Conservation (phyloP, 495 filamentous ascomycete genomes). For the Xylaria castorea region DNA sequence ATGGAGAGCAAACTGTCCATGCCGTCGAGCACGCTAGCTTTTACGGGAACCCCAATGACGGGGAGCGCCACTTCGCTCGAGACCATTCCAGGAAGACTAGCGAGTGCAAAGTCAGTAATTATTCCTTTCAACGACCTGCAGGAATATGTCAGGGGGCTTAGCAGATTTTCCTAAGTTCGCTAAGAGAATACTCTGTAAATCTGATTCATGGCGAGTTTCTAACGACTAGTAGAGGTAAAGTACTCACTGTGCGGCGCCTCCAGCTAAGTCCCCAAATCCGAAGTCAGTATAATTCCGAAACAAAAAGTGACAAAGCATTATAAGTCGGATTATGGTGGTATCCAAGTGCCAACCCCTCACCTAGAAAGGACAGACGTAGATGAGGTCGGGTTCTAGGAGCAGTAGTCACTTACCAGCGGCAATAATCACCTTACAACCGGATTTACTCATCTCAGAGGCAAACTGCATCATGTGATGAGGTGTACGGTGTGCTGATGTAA, state of each 20-base stretch:
- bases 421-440: constrained; percentile 88
- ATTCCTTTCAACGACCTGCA: not conserved
- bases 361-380: not conserved
- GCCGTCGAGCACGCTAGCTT: constrained; percentile 84
- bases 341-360: not conserved
- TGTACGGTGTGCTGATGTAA: constrained; percentile 95
- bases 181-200: not conserved
- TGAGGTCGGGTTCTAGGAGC: not conserved
- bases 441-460: constrained; percentile 68
- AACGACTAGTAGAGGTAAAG: too few species aligned
- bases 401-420: constrained; percentile 63
- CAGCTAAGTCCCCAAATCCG: constrained; percentile 16
- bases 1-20: constrained; percentile 89
- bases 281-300: constrained; percentile 7
- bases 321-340: not conserved
- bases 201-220: not conserved
- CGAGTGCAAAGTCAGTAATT: not conserved
- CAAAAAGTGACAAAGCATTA: not conserved
- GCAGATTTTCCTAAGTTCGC: not conserved
- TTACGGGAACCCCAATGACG: constrained; percentile 92
- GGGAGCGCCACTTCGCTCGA: constrained; percentile 86
- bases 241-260: constrained; percentile 29
- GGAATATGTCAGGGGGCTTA: not conserved
- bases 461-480: constrained; percentile 82
- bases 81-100: constrained; percentile 67